Percentiles rank a stretch among this genome's conserved stretches.
These are phyloP conservation scores for Tylopilus felleus DNA, from an alignment of 768 basidiomycete species.

Conservation along the genomic window DNA sequence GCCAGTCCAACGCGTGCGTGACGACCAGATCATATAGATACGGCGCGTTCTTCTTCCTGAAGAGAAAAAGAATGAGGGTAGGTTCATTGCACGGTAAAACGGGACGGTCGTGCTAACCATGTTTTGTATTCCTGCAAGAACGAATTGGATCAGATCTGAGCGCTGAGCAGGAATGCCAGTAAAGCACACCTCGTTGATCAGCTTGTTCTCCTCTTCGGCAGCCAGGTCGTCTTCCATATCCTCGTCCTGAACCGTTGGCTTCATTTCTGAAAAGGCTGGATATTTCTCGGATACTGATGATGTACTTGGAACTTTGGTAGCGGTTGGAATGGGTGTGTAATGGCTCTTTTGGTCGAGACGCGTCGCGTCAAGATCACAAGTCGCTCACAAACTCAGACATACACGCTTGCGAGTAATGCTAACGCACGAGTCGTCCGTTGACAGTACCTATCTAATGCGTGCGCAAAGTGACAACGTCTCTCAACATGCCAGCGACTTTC, in stretches of 20 bases:
- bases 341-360: slow-evolving; percentile 19
- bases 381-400: background rate
- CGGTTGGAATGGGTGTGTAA: background rate
- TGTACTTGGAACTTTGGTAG: background rate
- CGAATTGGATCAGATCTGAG: slow-evolving; percentile 8
- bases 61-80: background rate
- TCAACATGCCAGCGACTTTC: slow-evolving; percentile 3
- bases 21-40: slow-evolving; percentile 97
- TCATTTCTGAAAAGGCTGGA: slow-evolving; percentile 34
- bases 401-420: background rate
- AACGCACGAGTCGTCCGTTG: no score
- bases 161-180: background rate
- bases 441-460: slow-evolving; percentile 10
- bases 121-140: slow-evolving; percentile 74
- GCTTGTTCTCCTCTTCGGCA: slow-evolving; percentile 83
- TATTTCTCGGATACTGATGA: background rate
- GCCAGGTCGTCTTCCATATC: slow-evolving; percentile 77
- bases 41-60: slow-evolving; percentile 94
- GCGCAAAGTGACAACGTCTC: background rate
- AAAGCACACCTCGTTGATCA: slow-evolving; percentile 74
- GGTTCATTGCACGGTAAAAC: background rate
- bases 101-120: slow-evolving; percentile 47
- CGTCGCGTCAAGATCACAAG: slow-evolving; percentile 21
- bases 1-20: slow-evolving; percentile 98
- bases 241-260: slow-evolving; percentile 46